A percentile compares a stretch with the other conserved stretches of the same genome.
phyloP scores from a whole-genome alignment of 2,329 filamentous ascomycete species.

The Verticillium isaacii region DNA sequence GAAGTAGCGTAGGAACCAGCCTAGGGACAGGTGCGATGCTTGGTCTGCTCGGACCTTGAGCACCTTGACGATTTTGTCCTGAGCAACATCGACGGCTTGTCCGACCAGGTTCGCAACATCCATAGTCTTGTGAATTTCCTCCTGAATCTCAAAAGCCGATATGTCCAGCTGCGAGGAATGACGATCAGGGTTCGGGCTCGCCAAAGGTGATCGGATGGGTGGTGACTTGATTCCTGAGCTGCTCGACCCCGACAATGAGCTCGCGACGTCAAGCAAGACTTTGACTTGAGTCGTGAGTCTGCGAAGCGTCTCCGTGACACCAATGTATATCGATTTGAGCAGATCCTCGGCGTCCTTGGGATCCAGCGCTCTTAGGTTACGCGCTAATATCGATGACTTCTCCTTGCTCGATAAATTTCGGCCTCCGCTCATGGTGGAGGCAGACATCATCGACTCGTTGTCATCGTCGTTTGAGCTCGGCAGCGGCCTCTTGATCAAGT shows the following conservation, averaged over 20 bases:
- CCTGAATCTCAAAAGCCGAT: constrained; percentile 51
- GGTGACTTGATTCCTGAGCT: constrained; percentile 40
- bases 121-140: constrained; percentile 71
- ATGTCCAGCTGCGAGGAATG: constrained; percentile 13
- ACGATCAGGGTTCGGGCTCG: constrained; percentile 41
- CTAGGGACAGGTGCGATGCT: constrained; percentile 60
- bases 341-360: constrained; percentile 80
- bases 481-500: constrained; percentile 75
- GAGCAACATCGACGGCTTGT: constrained; percentile 75
- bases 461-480: constrained; percentile 95
- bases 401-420: constrained; percentile 74
- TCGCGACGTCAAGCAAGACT: constrained; percentile 89
- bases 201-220: constrained; percentile 44
- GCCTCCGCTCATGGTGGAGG: constrained; percentile 69
- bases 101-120: constrained; percentile 75
- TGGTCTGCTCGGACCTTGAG: constrained; percentile 74
- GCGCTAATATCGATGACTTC: constrained; percentile 81
- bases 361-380: constrained; percentile 81
- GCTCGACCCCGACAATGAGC: constrained; percentile 52
- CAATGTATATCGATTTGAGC: constrained; percentile 76
- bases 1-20: constrained; percentile 75
- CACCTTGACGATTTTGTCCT: constrained; percentile 71
- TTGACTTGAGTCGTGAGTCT: constrained; percentile 89
- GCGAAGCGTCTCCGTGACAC: constrained; percentile 80
- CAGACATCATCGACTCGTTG: constrained; percentile 80